Percentiles rank a stretch among this genome's conserved stretches.
phyloP scores from a whole-genome alignment of 2,329 filamentous ascomycete genomes.

The Cladosporium sp. region DNA sequence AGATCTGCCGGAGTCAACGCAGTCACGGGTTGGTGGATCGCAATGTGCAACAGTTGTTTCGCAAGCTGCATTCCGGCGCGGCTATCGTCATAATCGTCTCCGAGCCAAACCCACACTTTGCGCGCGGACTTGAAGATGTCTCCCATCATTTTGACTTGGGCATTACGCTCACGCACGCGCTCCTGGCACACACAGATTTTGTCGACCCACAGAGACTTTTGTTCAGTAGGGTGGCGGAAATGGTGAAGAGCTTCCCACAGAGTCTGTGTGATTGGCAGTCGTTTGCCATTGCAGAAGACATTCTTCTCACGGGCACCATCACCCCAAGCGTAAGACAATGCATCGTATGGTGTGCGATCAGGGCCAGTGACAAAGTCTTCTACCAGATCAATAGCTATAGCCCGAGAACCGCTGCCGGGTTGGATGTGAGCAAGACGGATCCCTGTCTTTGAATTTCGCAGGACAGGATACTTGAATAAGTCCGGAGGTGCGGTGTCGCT shows the following conservation, averaged over 20 bases:
- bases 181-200: constrained; percentile 30
- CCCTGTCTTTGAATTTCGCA: constrained; percentile 23
- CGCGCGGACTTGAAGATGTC: constrained; percentile 27
- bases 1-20: constrained; percentile 16
- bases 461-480: constrained; percentile 20
- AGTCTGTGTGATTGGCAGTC: constrained; percentile 22
- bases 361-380: constrained; percentile 23
- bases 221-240: constrained; percentile 21
- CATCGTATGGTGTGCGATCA: constrained; percentile 24
- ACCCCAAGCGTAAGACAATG: constrained; percentile 30
- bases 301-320: constrained; percentile 18
- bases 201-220: constrained; percentile 27
- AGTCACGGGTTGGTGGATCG: constrained; percentile 13
- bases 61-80: constrained; percentile 27
- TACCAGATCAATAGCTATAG: constrained; percentile 23
- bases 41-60: constrained; percentile 22
- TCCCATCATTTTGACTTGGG: constrained; percentile 30
- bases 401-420: constrained; percentile 23
- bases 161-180: constrained; percentile 24
- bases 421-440: constrained; percentile 26
- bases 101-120: constrained; percentile 29
- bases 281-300: constrained; percentile 26
- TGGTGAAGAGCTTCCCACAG: constrained; percentile 25
- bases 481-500: constrained; percentile 14
- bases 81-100: constrained; percentile 25